Percentiles rank a stretch among this genome's conserved stretches.
phyloP scores from a whole-genome alignment of 2,329 filamentous ascomycete species.

The Penicillium sp. region DNA sequence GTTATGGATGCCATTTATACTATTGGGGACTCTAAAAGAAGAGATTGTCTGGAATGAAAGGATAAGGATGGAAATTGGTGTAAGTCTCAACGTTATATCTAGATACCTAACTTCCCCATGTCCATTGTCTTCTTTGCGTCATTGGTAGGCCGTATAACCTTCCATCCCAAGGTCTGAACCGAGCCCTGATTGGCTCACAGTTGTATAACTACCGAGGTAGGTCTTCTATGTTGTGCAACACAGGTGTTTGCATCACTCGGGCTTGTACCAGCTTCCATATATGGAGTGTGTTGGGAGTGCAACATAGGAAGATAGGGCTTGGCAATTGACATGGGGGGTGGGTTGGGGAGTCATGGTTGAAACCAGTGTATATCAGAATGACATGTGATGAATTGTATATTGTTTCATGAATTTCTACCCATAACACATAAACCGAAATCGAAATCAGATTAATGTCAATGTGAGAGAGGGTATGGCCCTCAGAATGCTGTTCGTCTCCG shows the following conservation, averaged over 20 bases:
- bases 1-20: neutral
- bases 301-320: neutral
- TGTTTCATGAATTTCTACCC: neutral
- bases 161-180: neutral
- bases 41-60: neutral
- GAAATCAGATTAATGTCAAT: neutral
- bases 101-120: neutral
- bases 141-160: too few species aligned
- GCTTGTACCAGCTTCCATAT: neutral
- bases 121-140: neutral
- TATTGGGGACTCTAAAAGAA: neutral
- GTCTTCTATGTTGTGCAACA: neutral
- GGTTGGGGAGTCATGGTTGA: neutral
- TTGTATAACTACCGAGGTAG: neutral
- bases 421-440: neutral
- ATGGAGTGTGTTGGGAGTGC: neutral
- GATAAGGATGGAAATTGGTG: neutral
- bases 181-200: neutral
- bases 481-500: neutral
- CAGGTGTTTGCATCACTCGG: neutral
- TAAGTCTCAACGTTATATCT: neutral
- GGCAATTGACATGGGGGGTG: neutral
- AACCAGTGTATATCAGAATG: neutral
- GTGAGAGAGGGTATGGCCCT: neutral
- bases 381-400: neutral